Conservation (phyloP, 306 rosid species). For the Sicyos baderoa region DNA sequence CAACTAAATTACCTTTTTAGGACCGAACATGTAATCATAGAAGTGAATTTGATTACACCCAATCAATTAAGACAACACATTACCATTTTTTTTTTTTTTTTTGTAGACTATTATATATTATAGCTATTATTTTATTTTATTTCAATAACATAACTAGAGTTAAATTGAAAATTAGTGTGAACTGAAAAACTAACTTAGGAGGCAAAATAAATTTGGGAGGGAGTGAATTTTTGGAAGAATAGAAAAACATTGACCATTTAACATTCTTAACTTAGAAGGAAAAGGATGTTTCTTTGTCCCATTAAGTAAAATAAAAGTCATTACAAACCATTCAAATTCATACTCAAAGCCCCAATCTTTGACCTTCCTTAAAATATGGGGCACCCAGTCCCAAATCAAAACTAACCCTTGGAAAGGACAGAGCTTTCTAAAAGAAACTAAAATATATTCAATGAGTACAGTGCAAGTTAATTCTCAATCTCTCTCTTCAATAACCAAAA, state of each 20-base stretch:
- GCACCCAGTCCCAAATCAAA: neutral
- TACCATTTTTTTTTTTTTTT: too few relatives aligned
- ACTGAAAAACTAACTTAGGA: neutral
- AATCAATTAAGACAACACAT: too few relatives aligned
- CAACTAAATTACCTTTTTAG: too few relatives aligned
- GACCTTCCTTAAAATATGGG: slow-evolving; percentile 1
- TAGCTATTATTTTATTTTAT: too few relatives aligned
- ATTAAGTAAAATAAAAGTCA: neutral
- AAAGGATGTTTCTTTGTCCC: neutral
- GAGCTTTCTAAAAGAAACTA: neutral
- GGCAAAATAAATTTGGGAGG: neutral
- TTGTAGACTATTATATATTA: too few relatives aligned
- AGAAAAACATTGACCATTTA: neutral
- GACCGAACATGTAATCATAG: too few relatives aligned
- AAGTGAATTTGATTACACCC: too few relatives aligned
- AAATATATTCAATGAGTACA: slow-evolving; percentile 12
- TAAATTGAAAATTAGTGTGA: neutral
- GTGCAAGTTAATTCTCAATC: neutral
- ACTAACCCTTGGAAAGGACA: neutral
- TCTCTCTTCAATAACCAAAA: neutral
- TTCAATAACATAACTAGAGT: neutral
- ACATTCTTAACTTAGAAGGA: slow-evolving; percentile 10
- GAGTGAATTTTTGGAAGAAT: neutral
- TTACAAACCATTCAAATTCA: neutral
- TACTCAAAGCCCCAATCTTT: neutral